Conservation (phyloP, 495 filamentous ascomycete species). For the Penicillium waksmanii region DNA sequence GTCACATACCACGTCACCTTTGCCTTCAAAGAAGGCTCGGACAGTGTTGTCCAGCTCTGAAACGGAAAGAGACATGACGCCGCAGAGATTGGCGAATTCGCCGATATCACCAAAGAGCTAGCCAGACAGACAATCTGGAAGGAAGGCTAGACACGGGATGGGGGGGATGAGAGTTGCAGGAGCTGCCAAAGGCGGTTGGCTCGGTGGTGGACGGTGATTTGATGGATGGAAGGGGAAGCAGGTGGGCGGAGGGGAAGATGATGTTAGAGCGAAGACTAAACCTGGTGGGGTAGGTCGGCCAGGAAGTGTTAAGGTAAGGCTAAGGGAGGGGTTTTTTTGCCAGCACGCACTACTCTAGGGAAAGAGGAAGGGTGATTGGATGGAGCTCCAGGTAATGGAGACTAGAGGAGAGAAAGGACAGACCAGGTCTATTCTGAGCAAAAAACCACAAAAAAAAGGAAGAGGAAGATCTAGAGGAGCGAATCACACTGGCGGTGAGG, state of each 20-base stretch:
- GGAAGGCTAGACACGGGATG: constrained; percentile 1
- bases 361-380: constrained; percentile 28
- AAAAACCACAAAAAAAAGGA: too few species aligned
- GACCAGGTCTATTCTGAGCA: too few species aligned
- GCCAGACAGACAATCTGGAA: constrained; percentile 19
- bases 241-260: constrained; percentile 17
- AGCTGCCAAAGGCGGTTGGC: constrained; percentile 1
- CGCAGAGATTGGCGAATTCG: constrained; percentile 40
- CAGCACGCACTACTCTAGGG: not conserved
- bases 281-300: constrained; percentile 25
- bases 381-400: constrained; percentile 24
- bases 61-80: constrained; percentile 71
- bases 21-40: constrained; percentile 94
- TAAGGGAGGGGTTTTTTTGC: too few species aligned
- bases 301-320: too few species aligned
- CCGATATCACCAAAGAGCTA: constrained; percentile 28
- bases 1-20: constrained; percentile 74
- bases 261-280: constrained; percentile 5
- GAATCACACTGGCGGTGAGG: too few species aligned
- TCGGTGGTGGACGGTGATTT: not conserved
- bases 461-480: too few species aligned
- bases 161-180: constrained; percentile 6
- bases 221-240: constrained; percentile 5
- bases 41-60: constrained; percentile 94
- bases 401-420: too few species aligned